Base-by-base conservation (phyloP, 2,329 filamentous ascomycete genomes). In the Xylaria sp. region DNA sequence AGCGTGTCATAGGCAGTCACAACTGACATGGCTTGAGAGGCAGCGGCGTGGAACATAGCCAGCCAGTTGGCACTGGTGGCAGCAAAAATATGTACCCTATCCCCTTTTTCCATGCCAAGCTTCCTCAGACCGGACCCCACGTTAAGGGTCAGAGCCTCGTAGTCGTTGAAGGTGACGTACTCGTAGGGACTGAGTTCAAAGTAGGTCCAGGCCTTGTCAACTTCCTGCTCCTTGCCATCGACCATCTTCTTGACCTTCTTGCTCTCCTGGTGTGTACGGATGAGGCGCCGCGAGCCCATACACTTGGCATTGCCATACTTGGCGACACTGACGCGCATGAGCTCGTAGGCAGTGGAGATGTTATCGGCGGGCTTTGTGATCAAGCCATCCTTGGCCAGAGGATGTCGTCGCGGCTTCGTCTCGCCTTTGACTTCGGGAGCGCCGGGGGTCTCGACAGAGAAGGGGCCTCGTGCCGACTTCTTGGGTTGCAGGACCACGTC, bases 221-320 rank as follows among this genome's bases (percentile, higher is more conserved):
- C 88, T 81, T 94, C 88, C 76, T 88, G 83, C 84, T 95, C 91
- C 76, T 91, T 87, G 72, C 93, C 93, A 79, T 96, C 92, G 53
- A 97, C 84, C 66, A 94, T 86, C 86, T 94, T 96, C 88, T 95
- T 96, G 79, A 97, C 84, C 86, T 93, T 95, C 86, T 95, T 97
- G 76, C 89, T 92, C 82, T 97, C 93, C 74, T 90, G 86, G 80
- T 96, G 93, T 42, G 90, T 91, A 80, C 91, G 87, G 81, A 97
- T 82, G 69, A 96, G 86, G 79, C 88, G 90, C 72, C 93, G 90
- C 74, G 88, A 90, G 70, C 92, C 93, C 73, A 92, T 82, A 67
- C 86, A 87, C 79, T 90, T 90, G 65, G 85, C 83, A 75, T 91
- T 89, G 74, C 89, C 90, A 77, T 85, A 91, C 77, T 89, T 87